Conservation (phyloP, 2,329 filamentous ascomycete species). For the Cryphonectria radicalis region DNA sequence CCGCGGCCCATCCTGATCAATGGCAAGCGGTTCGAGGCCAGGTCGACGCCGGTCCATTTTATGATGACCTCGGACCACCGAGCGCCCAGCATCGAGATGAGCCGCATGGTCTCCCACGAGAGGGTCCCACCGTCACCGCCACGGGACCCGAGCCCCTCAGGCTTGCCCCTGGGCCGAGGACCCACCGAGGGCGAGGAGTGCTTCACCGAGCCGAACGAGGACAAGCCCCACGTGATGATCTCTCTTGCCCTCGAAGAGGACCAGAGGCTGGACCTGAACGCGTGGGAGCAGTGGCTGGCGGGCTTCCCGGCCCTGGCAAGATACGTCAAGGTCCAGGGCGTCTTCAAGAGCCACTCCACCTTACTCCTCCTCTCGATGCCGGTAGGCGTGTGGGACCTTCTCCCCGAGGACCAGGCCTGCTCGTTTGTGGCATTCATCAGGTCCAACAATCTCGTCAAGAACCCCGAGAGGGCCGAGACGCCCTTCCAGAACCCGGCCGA, state of each 20-base stretch:
- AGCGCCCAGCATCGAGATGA: conserved; percentile 61
- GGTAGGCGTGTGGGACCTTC: conserved; percentile 62
- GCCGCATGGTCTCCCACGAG: conserved; percentile 43
- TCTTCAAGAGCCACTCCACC: conserved; percentile 66
- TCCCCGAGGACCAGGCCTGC: conserved; percentile 61
- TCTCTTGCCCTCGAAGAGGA: conserved; percentile 63
- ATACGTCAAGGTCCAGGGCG: conserved; percentile 63
- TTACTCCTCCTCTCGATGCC: conserved; percentile 62
- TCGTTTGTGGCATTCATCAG: conserved; percentile 63
- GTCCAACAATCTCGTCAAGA: conserved; percentile 57
- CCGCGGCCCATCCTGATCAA: conserved; percentile 61
- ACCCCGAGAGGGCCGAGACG: conserved; percentile 34
- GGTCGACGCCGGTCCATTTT: conserved; percentile 64
- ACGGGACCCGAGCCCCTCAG: conserved; percentile 32
- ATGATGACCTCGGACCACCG: conserved; percentile 67
- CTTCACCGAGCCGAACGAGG: conserved; percentile 53
- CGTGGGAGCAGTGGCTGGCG: conserved; percentile 62
- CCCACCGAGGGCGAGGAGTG: conserved; percentile 26
- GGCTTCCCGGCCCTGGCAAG: conserved; percentile 62
- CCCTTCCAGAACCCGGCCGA: conserved; percentile 11
- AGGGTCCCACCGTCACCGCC: conserved; percentile 45
- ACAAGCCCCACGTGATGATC: conserved; percentile 64
- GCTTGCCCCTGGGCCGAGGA: conserved; percentile 28
- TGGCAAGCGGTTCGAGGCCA: conserved; percentile 60
- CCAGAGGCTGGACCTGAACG: conserved; percentile 59